These are phyloP conservation scores for Termitomyces sp. DNA, from an alignment of 768 basidiomycete genomes.

Conservation along the genomic window DNA sequence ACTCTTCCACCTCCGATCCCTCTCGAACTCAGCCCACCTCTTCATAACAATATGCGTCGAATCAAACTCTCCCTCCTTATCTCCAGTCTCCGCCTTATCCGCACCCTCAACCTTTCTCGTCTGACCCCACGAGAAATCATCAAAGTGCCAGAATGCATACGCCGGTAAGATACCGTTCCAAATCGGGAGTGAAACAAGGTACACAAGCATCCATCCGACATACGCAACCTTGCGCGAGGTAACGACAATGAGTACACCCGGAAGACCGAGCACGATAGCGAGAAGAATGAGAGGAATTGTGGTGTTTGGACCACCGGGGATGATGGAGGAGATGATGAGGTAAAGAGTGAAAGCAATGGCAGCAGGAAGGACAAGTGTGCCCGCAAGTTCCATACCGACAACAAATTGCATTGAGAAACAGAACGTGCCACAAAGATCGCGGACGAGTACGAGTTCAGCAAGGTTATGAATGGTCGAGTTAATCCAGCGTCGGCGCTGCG, in stretches of 20 bases:
- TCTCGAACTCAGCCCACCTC: conserved; percentile 97
- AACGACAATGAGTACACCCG: conserved; percentile 92
- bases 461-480: conserved; percentile 99
- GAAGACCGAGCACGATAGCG: conserved; percentile 92
- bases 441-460: conserved; percentile 89
- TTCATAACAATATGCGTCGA: conserved; percentile 98
- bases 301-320: conserved; percentile 73
- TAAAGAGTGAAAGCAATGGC: conserved; percentile 97
- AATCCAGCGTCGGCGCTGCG: conserved; percentile 98
- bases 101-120: conserved; percentile 82
- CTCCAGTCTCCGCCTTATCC: conserved; percentile 66
- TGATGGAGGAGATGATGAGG: conserved; percentile 82
- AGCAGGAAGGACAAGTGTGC: conserved; percentile 93
- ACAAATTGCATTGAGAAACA: conserved; percentile 99
- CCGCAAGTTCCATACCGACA: conserved; percentile 96
- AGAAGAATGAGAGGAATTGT: conserved; percentile 91
- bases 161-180: conserved; percentile 97
- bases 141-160: conserved; percentile 99
- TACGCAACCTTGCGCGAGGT: conserved; percentile 93
- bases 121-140: conserved; percentile 98
- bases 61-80: conserved; percentile 98
- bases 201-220: conserved; percentile 95
- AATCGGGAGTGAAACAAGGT: conserved; percentile 86
- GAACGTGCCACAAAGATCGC: conserved; percentile 99
- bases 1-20: conserved; percentile 90